A percentile compares a stretch with the other conserved stretches of the same genome.
Evolutionary conservation across 768 basidiomycete species (phyloP).

Genomic region (Coprinopsis strossmayeri): DNA sequence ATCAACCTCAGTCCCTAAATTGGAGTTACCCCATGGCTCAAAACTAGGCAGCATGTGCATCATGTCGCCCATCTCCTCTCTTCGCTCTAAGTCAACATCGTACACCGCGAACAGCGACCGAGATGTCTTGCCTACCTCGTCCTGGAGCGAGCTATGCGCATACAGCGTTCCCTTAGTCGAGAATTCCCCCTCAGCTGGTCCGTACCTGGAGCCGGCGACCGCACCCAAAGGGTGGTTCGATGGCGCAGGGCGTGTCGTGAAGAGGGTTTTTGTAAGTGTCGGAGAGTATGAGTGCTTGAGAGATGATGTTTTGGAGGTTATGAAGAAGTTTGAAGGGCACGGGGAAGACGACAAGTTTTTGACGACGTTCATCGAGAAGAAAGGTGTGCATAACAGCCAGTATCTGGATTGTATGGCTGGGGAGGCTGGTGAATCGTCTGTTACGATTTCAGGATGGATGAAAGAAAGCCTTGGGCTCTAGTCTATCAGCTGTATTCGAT

Average conservation of each 20-base stretch:
- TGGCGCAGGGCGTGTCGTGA: conserved; percentile 23
- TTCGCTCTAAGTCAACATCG: conserved; percentile 17
- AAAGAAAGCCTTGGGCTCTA: background rate
- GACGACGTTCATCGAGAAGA: background rate
- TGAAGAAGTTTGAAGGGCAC: background rate
- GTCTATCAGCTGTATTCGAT: no score
- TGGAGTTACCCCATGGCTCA: conserved; percentile 13
- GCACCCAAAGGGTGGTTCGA: conserved; percentile 29
- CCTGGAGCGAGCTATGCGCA: conserved; percentile 11
- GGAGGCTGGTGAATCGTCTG: background rate
- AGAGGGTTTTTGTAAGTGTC: conserved; percentile 28
- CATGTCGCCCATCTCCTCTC: conserved; percentile 25
- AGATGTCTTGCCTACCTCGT: conserved; percentile 18
- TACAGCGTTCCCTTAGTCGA: conserved; percentile 13
- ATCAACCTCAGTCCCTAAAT: conserved; percentile 15
- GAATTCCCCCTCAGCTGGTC: conserved; percentile 16
- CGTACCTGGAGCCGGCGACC: conserved; percentile 24
- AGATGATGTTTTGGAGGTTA: conserved; percentile 23
- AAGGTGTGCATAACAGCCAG: conserved; percentile 1
- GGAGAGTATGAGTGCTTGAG: conserved; percentile 28
- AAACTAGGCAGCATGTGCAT: conserved; percentile 20
- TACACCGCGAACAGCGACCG: conserved; percentile 17
- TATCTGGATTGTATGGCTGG: conserved; percentile 3
- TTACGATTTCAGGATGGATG: background rate
- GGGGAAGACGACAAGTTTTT: background rate